Evolutionary conservation across 768 basidiomycete species (phyloP).

Genomic region (Boletus eberwhitei): DNA sequence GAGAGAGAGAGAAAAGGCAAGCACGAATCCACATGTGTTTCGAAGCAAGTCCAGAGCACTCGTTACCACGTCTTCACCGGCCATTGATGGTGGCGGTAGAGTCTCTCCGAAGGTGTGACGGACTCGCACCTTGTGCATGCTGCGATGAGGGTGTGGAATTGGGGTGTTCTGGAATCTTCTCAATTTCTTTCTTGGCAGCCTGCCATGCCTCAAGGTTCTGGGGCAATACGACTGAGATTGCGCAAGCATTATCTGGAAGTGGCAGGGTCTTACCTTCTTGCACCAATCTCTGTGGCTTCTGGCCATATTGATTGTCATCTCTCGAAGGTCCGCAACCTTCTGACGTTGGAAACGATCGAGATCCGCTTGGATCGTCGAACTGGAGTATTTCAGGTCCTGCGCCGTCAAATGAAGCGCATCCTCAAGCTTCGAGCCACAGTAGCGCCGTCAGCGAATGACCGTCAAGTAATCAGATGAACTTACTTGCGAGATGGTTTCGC

Average conservation of each 20-base stretch:
- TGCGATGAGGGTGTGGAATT: slow-evolving; percentile 55
- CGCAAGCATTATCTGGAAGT: slow-evolving; percentile 2
- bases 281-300: slow-evolving; percentile 95
- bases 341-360: slow-evolving; percentile 97
- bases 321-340: slow-evolving; percentile 93
- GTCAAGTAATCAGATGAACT: slow-evolving; percentile 18
- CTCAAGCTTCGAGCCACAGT: slow-evolving; percentile 64
- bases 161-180: slow-evolving; percentile 87
- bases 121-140: slow-evolving; percentile 33
- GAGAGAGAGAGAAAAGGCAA: background rate
- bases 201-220: slow-evolving; percentile 98
- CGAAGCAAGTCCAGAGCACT: background rate
- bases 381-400: slow-evolving; percentile 94
- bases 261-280: slow-evolving; percentile 62
- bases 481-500: slow-evolving; percentile 94
- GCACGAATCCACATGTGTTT: slow-evolving; percentile 12
- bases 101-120: slow-evolving; percentile 52
- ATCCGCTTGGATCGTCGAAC: slow-evolving; percentile 95
- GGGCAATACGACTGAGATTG: slow-evolving; percentile 15
- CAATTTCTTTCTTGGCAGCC: slow-evolving; percentile 89
- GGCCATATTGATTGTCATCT: slow-evolving; percentile 91
- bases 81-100: slow-evolving; percentile 73
- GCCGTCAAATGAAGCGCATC: slow-evolving; percentile 90
- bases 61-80: slow-evolving; percentile 32
- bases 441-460: slow-evolving; percentile 13